A percentile compares a stretch with the other conserved stretches of the same genome.
Conservation (phyloP, 1,139 yeast genomes). For the Spathaspora jeffriesii region DNA sequence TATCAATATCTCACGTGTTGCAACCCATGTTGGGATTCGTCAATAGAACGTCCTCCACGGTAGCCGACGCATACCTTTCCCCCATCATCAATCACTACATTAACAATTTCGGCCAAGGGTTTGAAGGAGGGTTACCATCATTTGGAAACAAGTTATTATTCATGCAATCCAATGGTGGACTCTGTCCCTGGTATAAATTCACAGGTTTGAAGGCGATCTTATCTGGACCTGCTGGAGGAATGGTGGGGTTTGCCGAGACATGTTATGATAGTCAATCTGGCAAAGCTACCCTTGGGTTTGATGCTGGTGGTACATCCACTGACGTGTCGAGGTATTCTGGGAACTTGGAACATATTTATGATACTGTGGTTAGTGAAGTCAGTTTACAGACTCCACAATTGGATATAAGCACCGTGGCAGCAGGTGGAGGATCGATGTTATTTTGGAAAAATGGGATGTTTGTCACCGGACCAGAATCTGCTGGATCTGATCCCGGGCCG, state of each 20-base stretch:
- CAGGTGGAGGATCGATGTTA: slow-evolving; percentile 49
- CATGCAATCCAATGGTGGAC: slow-evolving; percentile 52
- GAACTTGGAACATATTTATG: slow-evolving; percentile 40
- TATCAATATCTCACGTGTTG: slow-evolving; percentile 41
- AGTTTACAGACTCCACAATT: slow-evolving; percentile 46
- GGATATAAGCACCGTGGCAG: slow-evolving; percentile 49
- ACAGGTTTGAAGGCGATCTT: slow-evolving; percentile 48
- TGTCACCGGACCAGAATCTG: slow-evolving; percentile 49
- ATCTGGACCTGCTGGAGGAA: slow-evolving; percentile 54
- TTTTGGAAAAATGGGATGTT: slow-evolving; percentile 48
- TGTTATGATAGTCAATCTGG: slow-evolving; percentile 32
- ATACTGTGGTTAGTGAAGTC: slow-evolving; percentile 45
- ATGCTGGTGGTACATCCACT: slow-evolving; percentile 52
- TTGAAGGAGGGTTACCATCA: slow-evolving; percentile 44
- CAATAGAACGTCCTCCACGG: slow-evolving; percentile 44
- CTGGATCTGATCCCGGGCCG: slow-evolving; percentile 51
- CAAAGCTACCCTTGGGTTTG: slow-evolving; percentile 46
- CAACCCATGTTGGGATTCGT: slow-evolving; percentile 50
- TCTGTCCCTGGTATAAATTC: slow-evolving; percentile 49
- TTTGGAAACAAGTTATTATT: slow-evolving; percentile 44
- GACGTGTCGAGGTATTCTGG: slow-evolving; percentile 46
- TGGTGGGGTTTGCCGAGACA: slow-evolving; percentile 50
- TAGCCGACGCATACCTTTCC: slow-evolving; percentile 46
- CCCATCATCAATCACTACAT: slow-evolving; percentile 37
- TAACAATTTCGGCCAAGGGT: slow-evolving; percentile 39